Conservation (phyloP, 495 filamentous ascomycete species). For the Extremus antarcticus region DNA sequence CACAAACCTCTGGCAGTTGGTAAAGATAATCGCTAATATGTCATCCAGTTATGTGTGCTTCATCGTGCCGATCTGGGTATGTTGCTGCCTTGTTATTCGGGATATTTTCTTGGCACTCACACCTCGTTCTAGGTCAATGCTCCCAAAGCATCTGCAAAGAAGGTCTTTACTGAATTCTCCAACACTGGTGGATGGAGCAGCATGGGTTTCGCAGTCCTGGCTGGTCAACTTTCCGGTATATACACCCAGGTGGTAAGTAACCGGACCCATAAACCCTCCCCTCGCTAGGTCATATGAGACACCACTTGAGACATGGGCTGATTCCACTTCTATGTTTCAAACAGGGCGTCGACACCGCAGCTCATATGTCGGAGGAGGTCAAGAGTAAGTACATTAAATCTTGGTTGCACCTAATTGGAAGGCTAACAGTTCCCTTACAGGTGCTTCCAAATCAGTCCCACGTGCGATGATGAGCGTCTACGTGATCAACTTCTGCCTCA, state of each 20-base stretch:
- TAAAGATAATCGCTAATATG: no score
- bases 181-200: constrained; percentile 22
- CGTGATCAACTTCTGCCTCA: constrained; percentile 2
- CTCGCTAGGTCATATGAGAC: no score
- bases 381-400: no score
- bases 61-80: constrained; percentile 25
- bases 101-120: no score
- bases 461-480: constrained; percentile 7
- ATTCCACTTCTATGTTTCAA: no score
- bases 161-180: constrained; percentile 22
- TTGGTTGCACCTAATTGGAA: no score
- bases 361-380: constrained; percentile 16
- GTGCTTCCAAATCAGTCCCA: constrained; percentile 5
- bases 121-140: no score
- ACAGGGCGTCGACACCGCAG: not conserved
- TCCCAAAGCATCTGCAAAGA: constrained; percentile 7
- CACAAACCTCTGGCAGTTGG: no score
- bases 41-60: no score
- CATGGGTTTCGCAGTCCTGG: constrained; percentile 3
- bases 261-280: constrained; percentile 1
- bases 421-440: no score
- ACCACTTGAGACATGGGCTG: no score
- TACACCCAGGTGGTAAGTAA: constrained; percentile 24
- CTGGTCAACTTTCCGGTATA: constrained; percentile 10
- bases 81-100: no score